These are phyloP conservation scores for Botryosphaeria dothidea DNA, from an alignment of 2,329 filamentous ascomycete genomes.

Conservation along the genomic window DNA sequence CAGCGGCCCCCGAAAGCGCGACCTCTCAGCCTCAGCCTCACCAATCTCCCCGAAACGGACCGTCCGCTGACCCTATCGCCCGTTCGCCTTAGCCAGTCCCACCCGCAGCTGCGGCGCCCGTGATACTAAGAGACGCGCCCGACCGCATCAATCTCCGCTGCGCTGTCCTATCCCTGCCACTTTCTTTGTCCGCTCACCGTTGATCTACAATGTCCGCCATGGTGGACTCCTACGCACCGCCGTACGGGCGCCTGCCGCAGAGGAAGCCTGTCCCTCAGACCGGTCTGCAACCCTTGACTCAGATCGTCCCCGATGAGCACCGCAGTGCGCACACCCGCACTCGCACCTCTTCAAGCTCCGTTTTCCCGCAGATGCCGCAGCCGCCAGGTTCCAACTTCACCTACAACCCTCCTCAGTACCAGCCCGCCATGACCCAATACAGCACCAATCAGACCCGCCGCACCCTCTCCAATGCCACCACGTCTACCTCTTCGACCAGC, in stretches of 20 bases:
- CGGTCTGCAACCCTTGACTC: constrained; percentile 21
- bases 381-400: constrained; percentile 25
- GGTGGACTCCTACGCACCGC: constrained; percentile 21
- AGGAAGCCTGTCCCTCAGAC: constrained; percentile 27
- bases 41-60: constrained; percentile 18
- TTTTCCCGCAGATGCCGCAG: constrained; percentile 28
- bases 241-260: constrained; percentile 24
- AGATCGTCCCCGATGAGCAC: constrained; percentile 27
- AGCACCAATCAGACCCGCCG: constrained; percentile 41
- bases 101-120: background rate
- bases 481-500: constrained; percentile 65
- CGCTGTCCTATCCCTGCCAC: constrained; percentile 12
- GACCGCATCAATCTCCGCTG: constrained; percentile 16
- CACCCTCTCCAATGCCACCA: constrained; percentile 69
- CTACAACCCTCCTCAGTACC: constrained; percentile 23
- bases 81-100: constrained; percentile 10
- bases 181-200: background rate
- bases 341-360: constrained; percentile 40
- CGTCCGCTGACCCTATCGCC: constrained; percentile 15
- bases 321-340: constrained; percentile 34
- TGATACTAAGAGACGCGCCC: constrained; percentile 17
- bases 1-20: background rate
- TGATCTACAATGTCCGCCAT: constrained; percentile 21
- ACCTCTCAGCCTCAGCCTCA: constrained; percentile 17
- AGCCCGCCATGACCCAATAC: constrained; percentile 20